A percentile compares a stretch with the other conserved stretches of the same genome.
Conservation (phyloP, 768 basidiomycete genomes). For the Hirschioporus abietinus region DNA sequence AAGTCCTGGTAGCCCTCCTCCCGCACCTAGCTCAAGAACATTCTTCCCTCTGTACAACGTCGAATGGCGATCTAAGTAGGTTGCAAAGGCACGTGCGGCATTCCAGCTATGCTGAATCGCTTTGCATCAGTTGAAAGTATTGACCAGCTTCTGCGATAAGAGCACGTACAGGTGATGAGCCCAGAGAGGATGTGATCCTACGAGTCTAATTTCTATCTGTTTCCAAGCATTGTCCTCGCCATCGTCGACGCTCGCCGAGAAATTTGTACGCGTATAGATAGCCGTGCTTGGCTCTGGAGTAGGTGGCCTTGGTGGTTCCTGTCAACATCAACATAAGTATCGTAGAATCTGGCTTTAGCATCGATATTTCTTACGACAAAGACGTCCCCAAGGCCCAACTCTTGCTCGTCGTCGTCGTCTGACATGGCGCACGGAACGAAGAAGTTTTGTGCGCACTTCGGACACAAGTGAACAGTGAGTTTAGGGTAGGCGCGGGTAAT, state of each 20-base stretch:
- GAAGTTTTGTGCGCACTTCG: too few species aligned
- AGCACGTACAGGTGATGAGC: conserved; percentile 66
- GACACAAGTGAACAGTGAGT: too few species aligned
- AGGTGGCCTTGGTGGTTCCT: conserved; percentile 67
- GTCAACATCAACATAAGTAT: too few species aligned
- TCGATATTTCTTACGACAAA: not conserved
- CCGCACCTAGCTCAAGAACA: conserved; percentile 90
- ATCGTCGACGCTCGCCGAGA: conserved; percentile 11
- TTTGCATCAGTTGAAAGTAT: not conserved
- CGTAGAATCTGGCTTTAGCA: too few species aligned
- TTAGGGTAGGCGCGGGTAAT: too few species aligned
- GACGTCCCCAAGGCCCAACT: not conserved
- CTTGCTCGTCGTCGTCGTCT: not conserved
- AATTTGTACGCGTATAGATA: conserved; percentile 36
- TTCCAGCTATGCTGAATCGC: conserved; percentile 57
- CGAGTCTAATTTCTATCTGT: conserved; percentile 57
- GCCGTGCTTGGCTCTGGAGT: conserved; percentile 56
- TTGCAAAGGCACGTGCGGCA: conserved; percentile 66
- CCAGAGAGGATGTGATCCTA: conserved; percentile 80
- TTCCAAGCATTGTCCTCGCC: conserved; percentile 25
- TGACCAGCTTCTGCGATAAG: not conserved
- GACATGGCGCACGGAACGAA: too few species aligned
- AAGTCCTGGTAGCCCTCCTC: conserved; percentile 84
- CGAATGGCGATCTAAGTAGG: conserved; percentile 54
- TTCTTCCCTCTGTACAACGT: conserved; percentile 38